Evolutionary conservation across 306 rosid species (phyloP).

Genomic region (Quercus gilva): DNA sequence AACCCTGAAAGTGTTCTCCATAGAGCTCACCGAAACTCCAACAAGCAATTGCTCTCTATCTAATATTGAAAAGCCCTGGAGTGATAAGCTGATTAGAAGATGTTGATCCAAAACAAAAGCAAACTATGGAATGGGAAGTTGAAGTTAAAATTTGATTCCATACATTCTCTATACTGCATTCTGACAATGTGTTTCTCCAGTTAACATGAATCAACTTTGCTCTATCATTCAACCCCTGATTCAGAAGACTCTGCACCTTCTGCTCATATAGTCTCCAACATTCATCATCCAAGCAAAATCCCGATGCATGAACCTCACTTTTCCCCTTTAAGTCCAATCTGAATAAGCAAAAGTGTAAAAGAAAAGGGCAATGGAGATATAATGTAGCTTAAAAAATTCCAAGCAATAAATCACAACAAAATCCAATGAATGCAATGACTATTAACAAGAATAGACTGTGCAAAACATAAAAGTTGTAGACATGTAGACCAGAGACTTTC

Average conservation of each 20-base stretch:
- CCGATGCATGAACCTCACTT: conserved; percentile 50
- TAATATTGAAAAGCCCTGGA: conserved; percentile 71
- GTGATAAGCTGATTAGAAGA: conserved; percentile 25
- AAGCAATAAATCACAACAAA: conserved; percentile 16
- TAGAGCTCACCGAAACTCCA: conserved; percentile 71
- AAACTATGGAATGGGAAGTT: conserved; percentile 15
- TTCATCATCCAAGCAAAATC: conserved; percentile 83
- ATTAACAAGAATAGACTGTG: conserved; percentile 4
- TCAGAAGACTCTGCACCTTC: conserved; percentile 63
- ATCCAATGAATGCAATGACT: conserved; percentile 5
- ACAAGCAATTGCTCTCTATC: conserved; percentile 69
- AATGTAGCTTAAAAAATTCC: conserved; percentile 13
- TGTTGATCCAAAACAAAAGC: conserved; percentile 14
- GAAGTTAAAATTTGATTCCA: conserved; percentile 27
- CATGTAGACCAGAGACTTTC: neutral
- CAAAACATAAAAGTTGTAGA: neutral
- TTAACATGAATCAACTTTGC: conserved; percentile 67
- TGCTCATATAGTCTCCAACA: conserved; percentile 93
- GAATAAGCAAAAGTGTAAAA: conserved; percentile 27
- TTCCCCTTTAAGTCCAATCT: conserved; percentile 80
- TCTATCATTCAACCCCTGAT: conserved; percentile 73
- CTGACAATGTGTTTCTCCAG: conserved; percentile 69
- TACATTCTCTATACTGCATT: conserved; percentile 66
- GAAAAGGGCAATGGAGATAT: neutral
- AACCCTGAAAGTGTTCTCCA: conserved; percentile 83